Percentiles rank a stretch among this genome's conserved stretches.
phyloP scores from a whole-genome alignment of 2,329 filamentous ascomycete species.

The Amesomyces nigricolor region DNA sequence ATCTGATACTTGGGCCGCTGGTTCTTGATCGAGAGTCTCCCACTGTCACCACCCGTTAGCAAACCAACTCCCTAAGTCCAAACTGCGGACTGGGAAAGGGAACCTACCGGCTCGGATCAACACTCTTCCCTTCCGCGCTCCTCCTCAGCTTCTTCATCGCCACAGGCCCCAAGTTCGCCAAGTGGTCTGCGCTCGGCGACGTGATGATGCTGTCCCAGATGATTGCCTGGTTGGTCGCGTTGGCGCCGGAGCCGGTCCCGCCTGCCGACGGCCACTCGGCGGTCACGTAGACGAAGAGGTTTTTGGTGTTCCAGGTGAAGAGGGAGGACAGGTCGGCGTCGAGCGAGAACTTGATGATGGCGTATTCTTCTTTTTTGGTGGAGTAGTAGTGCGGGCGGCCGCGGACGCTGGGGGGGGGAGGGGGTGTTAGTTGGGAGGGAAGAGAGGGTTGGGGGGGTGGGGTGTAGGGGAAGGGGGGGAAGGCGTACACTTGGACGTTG shows the following conservation, averaged over 20 bases:
- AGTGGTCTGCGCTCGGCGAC: slow-evolving; percentile 58
- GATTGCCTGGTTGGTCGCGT: slow-evolving; percentile 63
- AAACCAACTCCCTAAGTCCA: too few relatives aligned
- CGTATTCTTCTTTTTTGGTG: slow-evolving; percentile 89
- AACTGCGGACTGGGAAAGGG: too few relatives aligned
- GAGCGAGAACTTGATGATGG: slow-evolving; percentile 86
- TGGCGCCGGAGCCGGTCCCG: slow-evolving; percentile 26
- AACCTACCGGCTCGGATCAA: slow-evolving; percentile 52
- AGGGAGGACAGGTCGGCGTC: slow-evolving; percentile 85
- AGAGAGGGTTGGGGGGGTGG: neutral
- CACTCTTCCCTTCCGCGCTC: slow-evolving; percentile 53
- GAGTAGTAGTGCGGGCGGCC: slow-evolving; percentile 96
- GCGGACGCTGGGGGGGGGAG: slow-evolving; percentile 56
- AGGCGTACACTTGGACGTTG: slow-evolving; percentile 76
- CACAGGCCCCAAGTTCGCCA: slow-evolving; percentile 54
- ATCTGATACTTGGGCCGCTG: slow-evolving; percentile 96
- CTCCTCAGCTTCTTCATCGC: slow-evolving; percentile 57
- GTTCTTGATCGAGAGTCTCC: slow-evolving; percentile 70
- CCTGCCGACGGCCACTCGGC: slow-evolving; percentile 57
- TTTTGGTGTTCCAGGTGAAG: slow-evolving; percentile 98
- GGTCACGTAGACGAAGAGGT: slow-evolving; percentile 93
- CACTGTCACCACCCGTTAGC: slow-evolving; percentile 40
- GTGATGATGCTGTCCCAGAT: slow-evolving; percentile 97
- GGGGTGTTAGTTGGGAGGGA: slow-evolving; percentile 6
- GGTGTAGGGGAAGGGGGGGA: neutral